phyloP scores from a whole-genome alignment of 805 yeast species.

The Ogataea chonburiensis region DNA sequence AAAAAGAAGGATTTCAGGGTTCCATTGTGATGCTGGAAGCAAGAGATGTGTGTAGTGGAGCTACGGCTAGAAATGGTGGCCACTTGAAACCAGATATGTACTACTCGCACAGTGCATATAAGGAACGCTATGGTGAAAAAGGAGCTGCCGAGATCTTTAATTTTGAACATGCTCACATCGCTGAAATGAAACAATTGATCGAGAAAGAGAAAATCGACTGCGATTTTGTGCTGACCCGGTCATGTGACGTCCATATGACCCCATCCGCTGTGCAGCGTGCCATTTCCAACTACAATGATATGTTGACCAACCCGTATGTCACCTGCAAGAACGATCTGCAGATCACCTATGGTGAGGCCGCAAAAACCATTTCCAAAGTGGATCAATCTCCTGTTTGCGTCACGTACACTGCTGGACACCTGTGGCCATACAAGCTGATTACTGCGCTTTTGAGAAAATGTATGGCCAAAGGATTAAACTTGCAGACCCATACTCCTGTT shows the following conservation, averaged over 20 bases:
- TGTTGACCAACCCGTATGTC: constrained; percentile 31
- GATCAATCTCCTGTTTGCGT: constrained; percentile 33
- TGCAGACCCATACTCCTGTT: constrained; percentile 44
- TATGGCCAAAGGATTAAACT: constrained; percentile 35
- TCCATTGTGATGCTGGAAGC: constrained; percentile 35
- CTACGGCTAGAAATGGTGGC: constrained; percentile 51
- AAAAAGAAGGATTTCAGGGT: constrained; percentile 23
- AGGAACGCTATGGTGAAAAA: constrained; percentile 24
- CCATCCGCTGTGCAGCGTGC: constrained; percentile 14
- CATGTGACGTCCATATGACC: constrained; percentile 30
- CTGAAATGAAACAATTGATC: constrained; percentile 34
- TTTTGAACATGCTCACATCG: constrained; percentile 38
- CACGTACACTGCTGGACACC: constrained; percentile 41
- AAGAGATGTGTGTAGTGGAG: constrained; percentile 39
- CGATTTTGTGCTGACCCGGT: constrained; percentile 32
- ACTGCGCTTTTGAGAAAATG: constrained; percentile 33
- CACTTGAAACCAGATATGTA: constrained; percentile 41
- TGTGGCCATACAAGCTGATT: constrained; percentile 46
- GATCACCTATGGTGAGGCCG: constrained; percentile 33
- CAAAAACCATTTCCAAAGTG: constrained; percentile 31
- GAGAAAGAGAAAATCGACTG: constrained; percentile 35
- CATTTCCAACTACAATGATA: constrained; percentile 16
- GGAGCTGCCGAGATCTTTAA: constrained; percentile 38
- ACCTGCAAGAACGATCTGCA: constrained; percentile 33
- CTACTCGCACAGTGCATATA: constrained; percentile 17